phyloP scores from a whole-genome alignment of 371 early-diverging fungal genomes.

The Basidiobolus meristosporus region DNA sequence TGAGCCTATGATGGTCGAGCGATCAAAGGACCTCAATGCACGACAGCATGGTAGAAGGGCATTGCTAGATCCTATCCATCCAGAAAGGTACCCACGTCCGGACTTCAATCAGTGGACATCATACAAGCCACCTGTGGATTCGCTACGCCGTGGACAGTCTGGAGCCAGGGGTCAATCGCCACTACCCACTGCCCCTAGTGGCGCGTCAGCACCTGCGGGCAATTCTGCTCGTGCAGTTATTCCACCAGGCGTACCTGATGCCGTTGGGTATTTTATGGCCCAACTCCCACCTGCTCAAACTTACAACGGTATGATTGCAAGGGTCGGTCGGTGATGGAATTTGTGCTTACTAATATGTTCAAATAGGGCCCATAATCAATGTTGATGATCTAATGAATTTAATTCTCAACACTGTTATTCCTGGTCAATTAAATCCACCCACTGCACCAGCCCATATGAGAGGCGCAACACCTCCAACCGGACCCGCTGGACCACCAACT shows the following conservation, averaged over 20 bases:
- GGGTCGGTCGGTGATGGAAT: slow-evolving; percentile 3
- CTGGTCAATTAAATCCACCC: not conserved
- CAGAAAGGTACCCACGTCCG: slow-evolving; percentile 54
- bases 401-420: not conserved
- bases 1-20: not conserved
- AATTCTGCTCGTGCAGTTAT: not conserved
- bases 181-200: not conserved
- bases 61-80: slow-evolving; percentile 43
- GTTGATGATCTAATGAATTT: slow-evolving; percentile 1
- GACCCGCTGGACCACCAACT: too few relatives aligned
- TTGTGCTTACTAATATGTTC: not conserved
- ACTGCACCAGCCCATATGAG: too few relatives aligned
- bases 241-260: slow-evolving; percentile 3
- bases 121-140: slow-evolving; percentile 33
- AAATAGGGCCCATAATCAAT: slow-evolving; percentile 5
- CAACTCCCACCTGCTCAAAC: slow-evolving; percentile 2
- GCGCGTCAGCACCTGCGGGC: not conserved
- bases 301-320: slow-evolving; percentile 1
- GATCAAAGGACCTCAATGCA: not conserved
- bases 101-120: slow-evolving; percentile 55
- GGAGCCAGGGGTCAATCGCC: not conserved
- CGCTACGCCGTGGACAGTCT: slow-evolving; percentile 7
- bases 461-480: too few relatives aligned
- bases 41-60: slow-evolving; percentile 5
- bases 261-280: slow-evolving; percentile 2